Conservation (phyloP, 2,329 filamentous ascomycete species). For the Salinomyces thailandicus region DNA sequence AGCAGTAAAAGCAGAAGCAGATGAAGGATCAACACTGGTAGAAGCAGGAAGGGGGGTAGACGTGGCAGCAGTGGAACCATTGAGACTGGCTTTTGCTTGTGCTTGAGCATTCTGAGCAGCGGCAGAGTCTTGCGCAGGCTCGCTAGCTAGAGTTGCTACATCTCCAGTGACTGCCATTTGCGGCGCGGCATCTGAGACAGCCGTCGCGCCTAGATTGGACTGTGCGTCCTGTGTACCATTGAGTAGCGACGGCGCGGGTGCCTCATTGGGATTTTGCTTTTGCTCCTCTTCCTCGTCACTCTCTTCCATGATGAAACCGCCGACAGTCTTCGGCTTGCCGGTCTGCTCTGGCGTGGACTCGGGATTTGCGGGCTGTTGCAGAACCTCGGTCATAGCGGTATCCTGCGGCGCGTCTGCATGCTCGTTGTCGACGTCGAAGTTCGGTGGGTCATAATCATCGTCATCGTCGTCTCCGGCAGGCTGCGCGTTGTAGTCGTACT, state of each 20-base stretch:
- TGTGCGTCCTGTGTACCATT: slow-evolving; percentile 18
- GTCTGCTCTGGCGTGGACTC: slow-evolving; percentile 14
- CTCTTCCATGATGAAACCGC: slow-evolving; percentile 54
- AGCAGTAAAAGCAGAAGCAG: slow-evolving; percentile 17
- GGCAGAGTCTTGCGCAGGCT: slow-evolving; percentile 26
- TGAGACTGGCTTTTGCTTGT: slow-evolving; percentile 21
- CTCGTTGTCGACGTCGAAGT: slow-evolving; percentile 16
- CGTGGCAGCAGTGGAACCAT: slow-evolving; percentile 23
- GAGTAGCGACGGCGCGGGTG: slow-evolving; percentile 17
- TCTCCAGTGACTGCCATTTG: slow-evolving; percentile 35
- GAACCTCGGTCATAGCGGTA: slow-evolving; percentile 28
- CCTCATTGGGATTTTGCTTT: slow-evolving; percentile 4
- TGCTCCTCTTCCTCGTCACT: slow-evolving; percentile 47
- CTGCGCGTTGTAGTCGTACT: slow-evolving; percentile 13
- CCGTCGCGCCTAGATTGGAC: slow-evolving; percentile 16
- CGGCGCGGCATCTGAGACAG: slow-evolving; percentile 25
- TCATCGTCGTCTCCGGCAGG: slow-evolving; percentile 16
- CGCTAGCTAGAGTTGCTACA: slow-evolving; percentile 43
- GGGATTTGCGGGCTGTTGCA: slow-evolving; percentile 13
- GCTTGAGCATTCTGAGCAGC: slow-evolving; percentile 14
- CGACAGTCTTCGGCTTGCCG: slow-evolving; percentile 43
- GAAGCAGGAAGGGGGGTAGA: slow-evolving; percentile 16
- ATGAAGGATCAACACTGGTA: slow-evolving; percentile 17
- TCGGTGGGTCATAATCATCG: slow-evolving; percentile 27
- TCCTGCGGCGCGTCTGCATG: slow-evolving; percentile 22